phyloP scores from a whole-genome alignment of 768 basidiomycete genomes.

The Phallus indusiatus region DNA sequence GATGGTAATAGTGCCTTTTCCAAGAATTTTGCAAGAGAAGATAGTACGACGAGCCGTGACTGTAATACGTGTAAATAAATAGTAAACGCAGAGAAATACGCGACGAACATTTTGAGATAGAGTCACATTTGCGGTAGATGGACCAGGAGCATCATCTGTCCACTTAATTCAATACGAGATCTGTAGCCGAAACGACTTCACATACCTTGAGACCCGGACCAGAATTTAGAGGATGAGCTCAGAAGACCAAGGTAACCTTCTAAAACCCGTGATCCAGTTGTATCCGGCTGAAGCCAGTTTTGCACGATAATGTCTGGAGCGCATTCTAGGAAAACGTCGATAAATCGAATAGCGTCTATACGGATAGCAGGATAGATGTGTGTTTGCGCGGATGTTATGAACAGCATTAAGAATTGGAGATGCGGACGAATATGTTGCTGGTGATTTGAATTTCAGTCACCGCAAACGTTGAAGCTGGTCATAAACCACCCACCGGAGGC shows the following conservation, averaged over 20 bases:
- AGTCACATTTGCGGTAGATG: slow-evolving; percentile 38
- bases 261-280: slow-evolving; percentile 47
- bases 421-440: slow-evolving; percentile 72
- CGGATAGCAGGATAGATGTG: slow-evolving; percentile 95
- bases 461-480: not conserved
- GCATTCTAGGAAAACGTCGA: slow-evolving; percentile 63
- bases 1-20: slow-evolving; percentile 29
- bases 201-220: slow-evolving; percentile 19
- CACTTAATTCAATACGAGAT: not conserved
- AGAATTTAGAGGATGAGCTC: slow-evolving; percentile 55
- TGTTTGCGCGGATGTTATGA: slow-evolving; percentile 83
- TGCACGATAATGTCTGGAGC: slow-evolving; percentile 58
- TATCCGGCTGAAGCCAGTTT: slow-evolving; percentile 47
- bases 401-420: slow-evolving; percentile 65
- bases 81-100: not conserved
- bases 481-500: slow-evolving; percentile 35
- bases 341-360: slow-evolving; percentile 75
- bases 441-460: not conserved
- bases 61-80: slow-evolving; percentile 20
- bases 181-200: slow-evolving; percentile 13
- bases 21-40: slow-evolving; percentile 64
- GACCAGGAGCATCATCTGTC: slow-evolving; percentile 22
- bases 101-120: slow-evolving; percentile 44
- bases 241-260: slow-evolving; percentile 78
- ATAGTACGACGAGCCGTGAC: slow-evolving; percentile 74